A percentile compares a stretch with the other conserved stretches of the same genome.
Evolutionary conservation across 495 filamentous ascomycete species (phyloP).

Genomic region (Aspergillus nidulans): DNA sequence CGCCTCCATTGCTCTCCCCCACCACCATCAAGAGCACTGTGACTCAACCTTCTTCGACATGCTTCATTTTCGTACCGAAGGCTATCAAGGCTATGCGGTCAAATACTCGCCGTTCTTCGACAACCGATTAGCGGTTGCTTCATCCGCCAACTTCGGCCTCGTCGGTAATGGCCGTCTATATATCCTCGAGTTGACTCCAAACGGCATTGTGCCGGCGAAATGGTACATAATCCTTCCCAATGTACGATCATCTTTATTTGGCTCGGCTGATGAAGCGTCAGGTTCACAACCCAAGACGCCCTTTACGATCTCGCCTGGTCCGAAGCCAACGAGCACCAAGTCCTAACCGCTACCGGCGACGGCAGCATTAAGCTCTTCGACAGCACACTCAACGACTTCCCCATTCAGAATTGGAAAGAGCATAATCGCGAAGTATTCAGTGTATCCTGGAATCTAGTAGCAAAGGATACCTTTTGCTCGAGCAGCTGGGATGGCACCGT

Average conservation of each 20-base stretch:
- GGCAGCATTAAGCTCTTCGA: slow-evolving; percentile 95
- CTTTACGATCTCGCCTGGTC: slow-evolving; percentile 94
- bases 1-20: not conserved
- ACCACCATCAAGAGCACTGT: not conserved
- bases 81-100: slow-evolving; percentile 90
- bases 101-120: slow-evolving; percentile 99
- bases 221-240: slow-evolving; percentile 35
- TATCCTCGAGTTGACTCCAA: slow-evolving; percentile 70
- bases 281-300: slow-evolving; percentile 94
- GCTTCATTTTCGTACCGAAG: slow-evolving; percentile 89
- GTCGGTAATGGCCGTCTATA: slow-evolving; percentile 92
- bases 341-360: slow-evolving; percentile 82
- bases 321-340: slow-evolving; percentile 90
- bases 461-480: slow-evolving; percentile 86
- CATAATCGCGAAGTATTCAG: slow-evolving; percentile 89
- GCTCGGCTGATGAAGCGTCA: too few species aligned
- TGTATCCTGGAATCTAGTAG: slow-evolving; percentile 83
- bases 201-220: slow-evolving; percentile 80
- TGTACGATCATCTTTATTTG: too few species aligned
- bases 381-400: slow-evolving; percentile 68
- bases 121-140: slow-evolving; percentile 80
- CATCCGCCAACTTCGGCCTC: slow-evolving; percentile 88
- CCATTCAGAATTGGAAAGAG: slow-evolving; percentile 82
- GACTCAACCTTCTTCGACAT: slow-evolving; percentile 41
- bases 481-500: slow-evolving; percentile 92